Evolutionary conservation across 805 yeast species (phyloP), one percentile per base, ranked within the genome.

Genomic region (Candida glaebosa): DNA sequence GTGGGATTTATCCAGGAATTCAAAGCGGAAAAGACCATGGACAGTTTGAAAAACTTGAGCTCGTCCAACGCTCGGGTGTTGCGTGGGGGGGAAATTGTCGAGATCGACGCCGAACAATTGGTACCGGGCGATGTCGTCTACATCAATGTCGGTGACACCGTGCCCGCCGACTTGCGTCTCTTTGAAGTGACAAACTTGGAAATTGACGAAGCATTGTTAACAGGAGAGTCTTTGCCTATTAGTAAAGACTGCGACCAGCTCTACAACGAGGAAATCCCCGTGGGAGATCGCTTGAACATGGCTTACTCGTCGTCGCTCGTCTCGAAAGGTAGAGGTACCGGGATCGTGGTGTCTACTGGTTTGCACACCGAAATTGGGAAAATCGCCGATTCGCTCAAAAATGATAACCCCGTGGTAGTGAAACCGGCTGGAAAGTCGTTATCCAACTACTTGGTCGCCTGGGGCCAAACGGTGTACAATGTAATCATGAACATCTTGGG

Each of bases 1-100:
- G 82, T 84, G 43, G 93, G 93, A 3, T 75, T 81, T 41, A 60
- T 75, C 48, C 93, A 84, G 59, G 91, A 84, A 56, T 72, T 69
- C 54, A 79, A 77, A 48, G 91, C 93, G 1, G 89, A 84, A 48
- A 76, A 82, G 55, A 85, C 91, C 1, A 85, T 84, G 87, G 85
- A 82, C 30, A 81, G 89, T 0, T 71, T 84, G 32, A 73, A 78
- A 46, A 73, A 81, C 0, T 69, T 85, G 39, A 73, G 84, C 39
- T 79, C 88, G 2, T 88, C 91, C 3, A 75, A 82, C 2, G 90
- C 93, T 0, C 65, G 75, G 31, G 87, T 80, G 18, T 69, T 79
- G 33, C 72, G 93, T 58, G 67, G 78, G 49, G 87, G 86, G 26
- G 65, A 63, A 14, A 80, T 78, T 43, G 51, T 57, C 14, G 75